A percentile compares a stretch with the other conserved stretches of the same genome.
phyloP scores from a whole-genome alignment of 805 yeast genomes.

The Scheffersomyces amazonensis region DNA sequence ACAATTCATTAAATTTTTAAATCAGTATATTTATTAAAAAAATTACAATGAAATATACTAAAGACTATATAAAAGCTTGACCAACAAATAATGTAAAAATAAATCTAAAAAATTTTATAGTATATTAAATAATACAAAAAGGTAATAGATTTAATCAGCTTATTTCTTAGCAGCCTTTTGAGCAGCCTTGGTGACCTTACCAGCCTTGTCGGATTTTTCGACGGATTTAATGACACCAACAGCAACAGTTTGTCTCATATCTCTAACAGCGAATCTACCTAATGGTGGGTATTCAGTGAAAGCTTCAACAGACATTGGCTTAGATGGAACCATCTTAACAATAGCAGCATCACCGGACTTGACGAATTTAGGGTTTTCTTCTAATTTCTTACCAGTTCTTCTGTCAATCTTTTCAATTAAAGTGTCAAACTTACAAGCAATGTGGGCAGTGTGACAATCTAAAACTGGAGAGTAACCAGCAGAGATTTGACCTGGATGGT shows the following conservation, averaged over 20 bases:
- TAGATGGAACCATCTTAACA: constrained; percentile 42
- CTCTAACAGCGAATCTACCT: constrained; percentile 76
- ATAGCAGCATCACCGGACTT: constrained; percentile 40
- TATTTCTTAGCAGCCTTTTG: constrained; percentile 46
- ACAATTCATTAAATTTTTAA: too few species aligned
- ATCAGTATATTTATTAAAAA: too few species aligned
- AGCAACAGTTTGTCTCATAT: constrained; percentile 99
- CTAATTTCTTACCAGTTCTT: constrained; percentile 47
- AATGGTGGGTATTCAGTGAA: constrained; percentile 45
- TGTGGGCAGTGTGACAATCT: constrained; percentile 92
- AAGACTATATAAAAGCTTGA: too few species aligned
- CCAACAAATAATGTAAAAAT: too few species aligned
- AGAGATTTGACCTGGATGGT: constrained; percentile 90
- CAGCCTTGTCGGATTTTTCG: constrained; percentile 46
- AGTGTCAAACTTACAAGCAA: constrained; percentile 83
- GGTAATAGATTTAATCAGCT: too few species aligned
- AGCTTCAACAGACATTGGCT: constrained; percentile 45
- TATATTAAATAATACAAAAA: too few species aligned
- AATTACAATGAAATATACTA: too few species aligned
- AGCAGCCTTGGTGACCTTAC: constrained; percentile 50
- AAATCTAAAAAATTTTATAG: too few species aligned
- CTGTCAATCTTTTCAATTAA: constrained; percentile 84
- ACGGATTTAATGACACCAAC: constrained; percentile 94
- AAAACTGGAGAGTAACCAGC: constrained; percentile 90
- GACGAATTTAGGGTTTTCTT: constrained; percentile 31